phyloP scores from a whole-genome alignment of 2,329 filamentous ascomycete genomes.

The Venturia nashicola region DNA sequence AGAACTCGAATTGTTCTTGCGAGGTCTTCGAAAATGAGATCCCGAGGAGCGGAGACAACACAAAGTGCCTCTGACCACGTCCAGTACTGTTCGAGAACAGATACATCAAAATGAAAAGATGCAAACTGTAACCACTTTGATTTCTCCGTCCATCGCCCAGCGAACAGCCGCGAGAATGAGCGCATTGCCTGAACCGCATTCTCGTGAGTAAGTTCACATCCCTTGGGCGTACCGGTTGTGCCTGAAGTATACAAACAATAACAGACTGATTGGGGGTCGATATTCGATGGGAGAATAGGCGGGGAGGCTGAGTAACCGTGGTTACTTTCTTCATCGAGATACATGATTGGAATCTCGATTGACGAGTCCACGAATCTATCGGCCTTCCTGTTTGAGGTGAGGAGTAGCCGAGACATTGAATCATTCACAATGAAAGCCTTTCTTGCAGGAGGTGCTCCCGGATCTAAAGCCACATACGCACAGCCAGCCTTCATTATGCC shows the following conservation, averaged over 20 bases:
- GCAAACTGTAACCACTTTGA: slow-evolving; percentile 90
- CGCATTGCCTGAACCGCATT: slow-evolving; percentile 85
- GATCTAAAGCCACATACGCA: slow-evolving; percentile 70
- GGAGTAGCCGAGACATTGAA: slow-evolving; percentile 50
- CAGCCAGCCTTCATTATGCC: slow-evolving; percentile 75
- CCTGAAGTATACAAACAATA: slow-evolving; percentile 43
- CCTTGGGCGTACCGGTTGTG: slow-evolving; percentile 77
- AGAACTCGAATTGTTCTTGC: slow-evolving; percentile 58
- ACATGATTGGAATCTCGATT: slow-evolving; percentile 28
- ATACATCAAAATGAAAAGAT: slow-evolving; percentile 89
- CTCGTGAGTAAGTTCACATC: slow-evolving; percentile 77
- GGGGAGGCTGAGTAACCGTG: slow-evolving; percentile 23
- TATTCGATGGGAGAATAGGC: slow-evolving; percentile 21
- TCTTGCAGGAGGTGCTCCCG: slow-evolving; percentile 56
- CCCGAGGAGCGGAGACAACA: slow-evolving; percentile 68
- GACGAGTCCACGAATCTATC: not conserved
- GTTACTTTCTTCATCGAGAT: slow-evolving; percentile 30
- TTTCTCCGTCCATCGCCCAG: slow-evolving; percentile 55
- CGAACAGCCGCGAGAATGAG: slow-evolving; percentile 69
- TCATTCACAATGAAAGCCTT: slow-evolving; percentile 69
- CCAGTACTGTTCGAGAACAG: slow-evolving; percentile 89
- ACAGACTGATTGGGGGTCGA: slow-evolving; percentile 9
- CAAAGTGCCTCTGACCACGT: slow-evolving; percentile 86
- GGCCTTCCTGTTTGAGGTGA: slow-evolving; percentile 23
- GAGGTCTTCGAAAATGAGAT: slow-evolving; percentile 76